These are phyloP conservation scores for Penicillium cataractarum DNA, from an alignment of 495 filamentous ascomycete species.

Conservation along the genomic window DNA sequence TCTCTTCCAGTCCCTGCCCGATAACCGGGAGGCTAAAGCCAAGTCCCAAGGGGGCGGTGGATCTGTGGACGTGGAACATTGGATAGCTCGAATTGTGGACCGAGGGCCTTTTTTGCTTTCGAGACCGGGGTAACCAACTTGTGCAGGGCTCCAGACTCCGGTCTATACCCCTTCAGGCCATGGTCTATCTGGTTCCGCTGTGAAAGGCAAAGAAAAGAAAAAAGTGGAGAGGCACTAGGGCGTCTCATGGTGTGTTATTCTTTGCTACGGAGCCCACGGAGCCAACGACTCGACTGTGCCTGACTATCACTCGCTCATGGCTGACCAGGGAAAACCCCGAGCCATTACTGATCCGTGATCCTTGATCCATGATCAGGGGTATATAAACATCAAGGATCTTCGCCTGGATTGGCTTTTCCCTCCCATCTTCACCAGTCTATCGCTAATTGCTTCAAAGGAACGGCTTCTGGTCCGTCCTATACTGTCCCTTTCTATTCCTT, in stretches of 20 bases:
- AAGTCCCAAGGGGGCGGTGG: background rate
- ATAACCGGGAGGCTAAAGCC: conserved; percentile 26
- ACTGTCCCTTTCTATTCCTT: conserved; percentile 17
- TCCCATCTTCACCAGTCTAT: conserved; percentile 39
- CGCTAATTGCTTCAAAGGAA: conserved; percentile 36
- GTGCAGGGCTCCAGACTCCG: conserved; percentile 4
- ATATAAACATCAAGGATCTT: conserved; percentile 45
- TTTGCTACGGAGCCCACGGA: conserved; percentile 5
- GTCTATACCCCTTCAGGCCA: background rate
- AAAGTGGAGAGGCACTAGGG: conserved; percentile 14
- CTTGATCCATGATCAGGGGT: conserved; percentile 34
- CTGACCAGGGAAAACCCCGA: background rate
- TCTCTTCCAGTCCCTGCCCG: conserved; percentile 16
- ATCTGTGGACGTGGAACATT: background rate
- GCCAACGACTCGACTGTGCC: background rate
- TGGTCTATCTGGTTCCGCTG: background rate
- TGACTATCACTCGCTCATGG: background rate
- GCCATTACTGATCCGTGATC: background rate
- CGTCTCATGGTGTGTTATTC: conserved; percentile 6
- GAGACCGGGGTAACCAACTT: conserved; percentile 29
- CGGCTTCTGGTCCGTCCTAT: conserved; percentile 24
- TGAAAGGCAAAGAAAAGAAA: background rate
- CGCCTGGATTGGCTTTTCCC: conserved; percentile 28
- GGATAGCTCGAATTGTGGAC: conserved; percentile 33
- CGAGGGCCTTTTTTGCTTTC: conserved; percentile 6